Evolutionary conservation across 2,329 filamentous ascomycete genomes (phyloP), one percentile per base, ranked within the genome.

Genomic region (Clonostachys solani): DNA sequence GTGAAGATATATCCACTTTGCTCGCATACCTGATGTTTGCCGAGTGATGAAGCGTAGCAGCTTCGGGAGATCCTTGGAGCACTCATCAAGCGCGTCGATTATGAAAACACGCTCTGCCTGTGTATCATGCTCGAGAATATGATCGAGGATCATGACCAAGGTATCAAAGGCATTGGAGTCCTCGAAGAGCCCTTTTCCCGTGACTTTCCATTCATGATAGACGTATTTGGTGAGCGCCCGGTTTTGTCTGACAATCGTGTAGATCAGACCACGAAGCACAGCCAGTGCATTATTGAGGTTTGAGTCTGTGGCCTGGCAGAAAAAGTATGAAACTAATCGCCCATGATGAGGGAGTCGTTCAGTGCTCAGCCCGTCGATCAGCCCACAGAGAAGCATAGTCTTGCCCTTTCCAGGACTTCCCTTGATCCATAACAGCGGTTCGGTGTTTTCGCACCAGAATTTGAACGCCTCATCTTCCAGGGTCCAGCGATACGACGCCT

Each of bases 1-100:
- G 72, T 43, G 73, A 76, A 0, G 69, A 69, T 0, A 72, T 49
- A 77, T 49, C 65, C 68, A 74, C 50, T 71, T 76, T 2, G 65
- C 54, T 1, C 46, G 44, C 17, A 12, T 15, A 4, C 13, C 13
- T 5, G 49, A 45, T 12, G 53, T 6, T 19, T 41, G 12, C n/a
- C 17, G 12, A 2, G 65, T 53, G 52, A 58, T 1, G 43, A 51
- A 50, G 29, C 58, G 44, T n/a, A 54, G 44, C 42, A 74, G 61
- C 13, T 71, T 49, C 1, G 62, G 40, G 23, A 54, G 49, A 17
- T 55, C 62, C 6, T 35, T 18, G 36, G n/a, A 43, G 49, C 35
- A 37, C 16, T 37, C 35, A 6, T 37, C 35, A 13, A 37, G 35
- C 35, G 35, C 35, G 16, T 37, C 35, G 16, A 37, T 37, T 13